phyloP scores from a whole-genome alignment of 352 stramenopile genomes.

The Aphanomyces euteiches region DNA sequence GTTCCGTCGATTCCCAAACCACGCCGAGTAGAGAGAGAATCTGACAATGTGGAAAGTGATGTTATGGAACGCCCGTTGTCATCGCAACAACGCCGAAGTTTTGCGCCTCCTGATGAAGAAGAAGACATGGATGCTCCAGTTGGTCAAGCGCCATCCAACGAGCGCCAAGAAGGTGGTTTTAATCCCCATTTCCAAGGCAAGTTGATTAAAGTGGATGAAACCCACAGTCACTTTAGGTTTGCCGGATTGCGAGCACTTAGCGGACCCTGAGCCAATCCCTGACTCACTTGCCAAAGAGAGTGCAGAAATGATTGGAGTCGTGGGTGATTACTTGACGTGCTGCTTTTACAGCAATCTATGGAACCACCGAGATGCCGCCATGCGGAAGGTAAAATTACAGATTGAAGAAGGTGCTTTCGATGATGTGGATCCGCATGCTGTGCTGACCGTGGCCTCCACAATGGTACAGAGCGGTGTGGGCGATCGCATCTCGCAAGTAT shows the following conservation, averaged over 20 bases:
- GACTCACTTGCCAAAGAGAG: constrained; percentile 66
- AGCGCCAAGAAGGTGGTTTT: constrained; percentile 25
- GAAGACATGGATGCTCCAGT: constrained; percentile 1
- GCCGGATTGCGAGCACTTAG: constrained; percentile 60
- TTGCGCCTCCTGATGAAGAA: constrained; percentile 6
- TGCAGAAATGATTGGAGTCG: constrained; percentile 66
- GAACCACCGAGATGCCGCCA: constrained; percentile 80
- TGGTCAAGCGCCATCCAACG: constrained; percentile 6
- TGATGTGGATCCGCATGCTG: constrained; percentile 37
- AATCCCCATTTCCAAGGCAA: constrained; percentile 56
- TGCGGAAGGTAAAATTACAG: constrained; percentile 78
- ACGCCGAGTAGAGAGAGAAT: not conserved
- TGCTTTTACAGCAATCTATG: constrained; percentile 86
- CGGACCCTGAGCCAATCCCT: constrained; percentile 68
- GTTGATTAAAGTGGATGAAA: too few species aligned
- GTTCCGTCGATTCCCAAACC: constrained; percentile 14
- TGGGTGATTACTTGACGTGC: constrained; percentile 69
- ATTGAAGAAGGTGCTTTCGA: constrained; percentile 48
- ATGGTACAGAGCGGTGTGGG: constrained; percentile 67
- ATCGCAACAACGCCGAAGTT: not conserved
- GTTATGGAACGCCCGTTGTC: constrained; percentile 9
- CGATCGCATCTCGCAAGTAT: constrained; percentile 71
- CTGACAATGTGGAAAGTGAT: not conserved
- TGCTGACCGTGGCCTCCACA: constrained; percentile 60
- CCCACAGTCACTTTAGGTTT: constrained; percentile 32